Percentiles rank a stretch among this genome's conserved stretches.
Conservation (phyloP, 2,329 filamentous ascomycete genomes). For the Bipolaris sorokiniana region DNA sequence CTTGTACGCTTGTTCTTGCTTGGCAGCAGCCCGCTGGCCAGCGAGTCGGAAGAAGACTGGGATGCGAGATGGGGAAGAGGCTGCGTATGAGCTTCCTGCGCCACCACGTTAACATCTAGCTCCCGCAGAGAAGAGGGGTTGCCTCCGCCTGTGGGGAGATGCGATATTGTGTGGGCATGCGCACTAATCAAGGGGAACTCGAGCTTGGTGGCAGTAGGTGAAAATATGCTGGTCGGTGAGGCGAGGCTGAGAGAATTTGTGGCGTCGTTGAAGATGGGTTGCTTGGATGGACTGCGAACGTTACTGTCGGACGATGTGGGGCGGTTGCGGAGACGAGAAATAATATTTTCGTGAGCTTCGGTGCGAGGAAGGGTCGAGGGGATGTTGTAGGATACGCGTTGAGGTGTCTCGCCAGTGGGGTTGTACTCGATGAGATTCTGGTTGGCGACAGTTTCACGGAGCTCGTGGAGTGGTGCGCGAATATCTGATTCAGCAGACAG, state of each 20-base stretch:
- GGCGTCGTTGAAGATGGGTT: slow-evolving; percentile 60
- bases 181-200: slow-evolving; percentile 37
- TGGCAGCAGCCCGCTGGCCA: slow-evolving; percentile 41
- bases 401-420: slow-evolving; percentile 84
- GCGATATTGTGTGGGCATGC: slow-evolving; percentile 26
- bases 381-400: slow-evolving; percentile 81
- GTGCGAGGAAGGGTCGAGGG: slow-evolving; percentile 81
- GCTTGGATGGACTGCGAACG: slow-evolving; percentile 55
- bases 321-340: slow-evolving; percentile 56
- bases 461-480: slow-evolving; percentile 70
- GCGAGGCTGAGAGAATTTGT: slow-evolving; percentile 47
- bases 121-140: slow-evolving; percentile 50
- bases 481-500: slow-evolving; percentile 63
- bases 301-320: slow-evolving; percentile 36
- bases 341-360: slow-evolving; percentile 63
- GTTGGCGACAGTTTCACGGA: slow-evolving; percentile 71
- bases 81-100: slow-evolving; percentile 40
- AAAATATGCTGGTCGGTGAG: slow-evolving; percentile 38
- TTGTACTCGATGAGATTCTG: slow-evolving; percentile 78
- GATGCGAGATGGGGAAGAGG: slow-evolving; percentile 42
- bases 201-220: slow-evolving; percentile 28
- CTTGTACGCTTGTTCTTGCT: slow-evolving; percentile 54
- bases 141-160: slow-evolving; percentile 31
- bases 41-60: slow-evolving; percentile 36
- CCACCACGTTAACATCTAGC: slow-evolving; percentile 56